Evolutionary conservation across 495 filamentous ascomycete species (phyloP).

Genomic region (Lasiosphaeria ovina): DNA sequence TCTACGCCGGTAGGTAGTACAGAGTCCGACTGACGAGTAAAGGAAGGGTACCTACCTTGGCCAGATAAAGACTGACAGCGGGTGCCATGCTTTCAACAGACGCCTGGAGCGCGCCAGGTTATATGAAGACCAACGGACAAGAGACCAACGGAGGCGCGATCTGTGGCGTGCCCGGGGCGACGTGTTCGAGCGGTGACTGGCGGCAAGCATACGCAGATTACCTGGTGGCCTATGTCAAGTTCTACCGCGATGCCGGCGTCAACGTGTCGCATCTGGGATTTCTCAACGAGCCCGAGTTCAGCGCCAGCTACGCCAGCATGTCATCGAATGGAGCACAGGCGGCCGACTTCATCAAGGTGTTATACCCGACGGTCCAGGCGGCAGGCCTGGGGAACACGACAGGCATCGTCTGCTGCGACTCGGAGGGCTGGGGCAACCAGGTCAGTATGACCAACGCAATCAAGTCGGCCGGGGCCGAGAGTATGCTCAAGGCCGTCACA

Average conservation of each 20-base stretch:
- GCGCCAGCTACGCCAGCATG: slow-evolving; percentile 40
- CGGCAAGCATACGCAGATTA: slow-evolving; percentile 56
- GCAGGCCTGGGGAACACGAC: slow-evolving; percentile 29
- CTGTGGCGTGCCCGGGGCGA: slow-evolving; percentile 48
- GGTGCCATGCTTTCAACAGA: background rate
- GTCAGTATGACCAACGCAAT: slow-evolving; percentile 38
- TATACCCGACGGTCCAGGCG: slow-evolving; percentile 31
- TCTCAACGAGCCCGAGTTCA: slow-evolving; percentile 45
- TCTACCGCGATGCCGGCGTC: slow-evolving; percentile 51
- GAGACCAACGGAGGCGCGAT: slow-evolving; percentile 51
- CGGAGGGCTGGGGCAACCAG: slow-evolving; percentile 42
- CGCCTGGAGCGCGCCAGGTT: slow-evolving; percentile 55
- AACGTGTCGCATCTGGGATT: slow-evolving; percentile 49
- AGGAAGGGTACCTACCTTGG: too few species aligned
- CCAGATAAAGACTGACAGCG: too few species aligned
- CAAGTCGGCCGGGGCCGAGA: slow-evolving; percentile 31
- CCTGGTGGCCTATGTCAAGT: slow-evolving; percentile 46
- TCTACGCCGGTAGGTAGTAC: slow-evolving; percentile 47
- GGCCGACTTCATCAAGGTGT: slow-evolving; percentile 42
- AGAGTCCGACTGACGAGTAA: background rate
- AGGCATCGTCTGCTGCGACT: slow-evolving; percentile 42
- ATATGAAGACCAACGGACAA: slow-evolving; percentile 56
- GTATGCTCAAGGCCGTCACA: slow-evolving; percentile 34
- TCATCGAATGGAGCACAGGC: slow-evolving; percentile 36
- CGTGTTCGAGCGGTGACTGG: slow-evolving; percentile 54